Evolutionary conservation across 805 yeast species (phyloP), one percentile per base, ranked within the genome.

Genomic region (Sugiyamaella smithiae): DNA sequence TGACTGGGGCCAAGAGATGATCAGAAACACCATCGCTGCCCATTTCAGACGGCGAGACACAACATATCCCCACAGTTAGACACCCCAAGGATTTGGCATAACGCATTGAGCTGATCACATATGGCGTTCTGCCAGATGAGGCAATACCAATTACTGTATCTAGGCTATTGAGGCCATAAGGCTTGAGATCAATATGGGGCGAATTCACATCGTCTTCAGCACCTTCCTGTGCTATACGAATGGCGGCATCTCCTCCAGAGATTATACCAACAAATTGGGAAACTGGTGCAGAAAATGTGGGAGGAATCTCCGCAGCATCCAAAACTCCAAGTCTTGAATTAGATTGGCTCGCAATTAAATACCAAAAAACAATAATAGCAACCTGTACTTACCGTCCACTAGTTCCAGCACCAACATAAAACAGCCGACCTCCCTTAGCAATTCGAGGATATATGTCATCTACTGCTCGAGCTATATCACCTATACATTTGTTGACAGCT

Each of bases 121-220:
- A 61, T 7, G 65, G 65, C 8, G 65, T 61, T 47, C 65, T 46
- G 5, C 65, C 65, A 4, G 65, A 61, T 9, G 64, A 52, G 2
- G 65, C 64, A 38, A 61, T 59, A 2, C 64, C 65, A 22, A 61
- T 32, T 5, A 61, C 54, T 11, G 56, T 51, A 43, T 61, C 65
- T 12, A 46, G 35, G 12, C 54, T 37, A n/a, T 40, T 32, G 12
- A 61, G 47, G 17, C 43, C 22, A 16, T 57, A 44, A n/a, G 42
- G 31, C 38, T 55, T 29, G n/a, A 61, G 52, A 25, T 58, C 64
- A 17, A 24, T 42, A 2, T 46, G 44, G 5, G 59, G 64, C 5
- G 41, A 40, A n/a, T 47, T 51, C 16, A 24, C 46, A 23, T 45
- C 32, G 37, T 61, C 65, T 45, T 61, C 65, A 4, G 62, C 62